Percentiles rank a stretch among this genome's conserved stretches.
Conservation (phyloP, 306 rosid species). For the Geum urbanum region DNA sequence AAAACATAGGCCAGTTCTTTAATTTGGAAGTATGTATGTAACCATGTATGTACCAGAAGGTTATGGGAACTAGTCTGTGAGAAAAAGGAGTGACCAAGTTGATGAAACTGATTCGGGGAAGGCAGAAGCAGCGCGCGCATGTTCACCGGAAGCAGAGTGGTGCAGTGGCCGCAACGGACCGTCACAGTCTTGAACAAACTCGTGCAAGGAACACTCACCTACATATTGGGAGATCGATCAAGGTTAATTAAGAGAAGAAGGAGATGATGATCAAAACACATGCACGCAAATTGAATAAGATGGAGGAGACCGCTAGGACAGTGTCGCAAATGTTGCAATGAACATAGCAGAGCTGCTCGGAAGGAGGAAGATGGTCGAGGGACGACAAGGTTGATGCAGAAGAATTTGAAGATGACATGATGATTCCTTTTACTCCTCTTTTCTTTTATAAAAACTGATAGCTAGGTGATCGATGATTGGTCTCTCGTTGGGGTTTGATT, state of each 20-base stretch:
- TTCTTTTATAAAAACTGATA: conserved; percentile 10
- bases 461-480: conserved; percentile 82
- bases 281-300: too few species aligned
- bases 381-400: conserved; percentile 53
- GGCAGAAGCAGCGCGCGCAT: conserved; percentile 84
- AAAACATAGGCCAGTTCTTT: background rate
- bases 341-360: conserved; percentile 98
- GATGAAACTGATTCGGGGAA: conserved; percentile 75
- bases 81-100: conserved; percentile 74
- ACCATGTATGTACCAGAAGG: conserved; percentile 45
- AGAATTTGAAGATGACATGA: conserved; percentile 75
- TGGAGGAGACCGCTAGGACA: conserved; percentile 64
- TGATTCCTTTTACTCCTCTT: conserved; percentile 31
- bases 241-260: background rate
- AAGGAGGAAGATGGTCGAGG: conserved; percentile 82
- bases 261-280: background rate
- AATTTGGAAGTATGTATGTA: background rate
- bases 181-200: conserved; percentile 96
- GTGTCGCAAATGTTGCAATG: conserved; percentile 96
- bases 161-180: conserved; percentile 98
- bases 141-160: conserved; percentile 86
- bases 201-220: conserved; percentile 94
- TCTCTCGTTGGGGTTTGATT: conserved; percentile 45
- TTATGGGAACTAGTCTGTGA: conserved; percentile 55
- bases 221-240: background rate